These are phyloP conservation scores for Globisporangium orthogonon DNA, from an alignment of 352 stramenopile species.

Conservation along the genomic window DNA sequence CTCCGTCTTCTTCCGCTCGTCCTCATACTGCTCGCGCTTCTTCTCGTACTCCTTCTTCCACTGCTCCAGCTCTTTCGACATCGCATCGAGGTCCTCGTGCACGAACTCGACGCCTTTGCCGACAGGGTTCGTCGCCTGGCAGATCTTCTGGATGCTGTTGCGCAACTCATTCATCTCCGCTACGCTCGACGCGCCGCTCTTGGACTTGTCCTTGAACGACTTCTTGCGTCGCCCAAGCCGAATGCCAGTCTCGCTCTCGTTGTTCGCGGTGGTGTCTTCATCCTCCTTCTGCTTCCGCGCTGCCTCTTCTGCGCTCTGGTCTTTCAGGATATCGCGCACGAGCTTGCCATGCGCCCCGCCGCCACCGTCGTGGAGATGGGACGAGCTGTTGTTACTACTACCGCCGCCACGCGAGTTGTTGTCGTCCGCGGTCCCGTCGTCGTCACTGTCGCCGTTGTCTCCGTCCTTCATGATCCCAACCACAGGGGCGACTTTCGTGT, in stretches of 20 bases:
- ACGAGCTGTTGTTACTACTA: slow-evolving; percentile 16
- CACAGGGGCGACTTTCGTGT: slow-evolving; percentile 74
- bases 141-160: slow-evolving; percentile 87
- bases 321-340: slow-evolving; percentile 82
- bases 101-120: slow-evolving; percentile 93
- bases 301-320: slow-evolving; percentile 63
- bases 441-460: slow-evolving; percentile 67
- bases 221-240: slow-evolving; percentile 65
- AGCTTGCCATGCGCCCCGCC: slow-evolving; percentile 51
- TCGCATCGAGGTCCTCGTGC: slow-evolving; percentile 91
- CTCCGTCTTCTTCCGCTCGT: slow-evolving; percentile 82
- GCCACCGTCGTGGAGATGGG: slow-evolving; percentile 24
- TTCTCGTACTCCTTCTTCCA: slow-evolving; percentile 85
- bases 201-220: slow-evolving; percentile 79
- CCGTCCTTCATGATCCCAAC: slow-evolving; percentile 81
- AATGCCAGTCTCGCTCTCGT: slow-evolving; percentile 67
- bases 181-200: slow-evolving; percentile 54
- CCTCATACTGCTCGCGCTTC: slow-evolving; percentile 71
- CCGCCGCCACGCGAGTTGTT: slow-evolving; percentile 1
- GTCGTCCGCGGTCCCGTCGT: slow-evolving; percentile 27
- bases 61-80: slow-evolving; percentile 90
- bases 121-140: slow-evolving; percentile 88
- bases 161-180: slow-evolving; percentile 77
- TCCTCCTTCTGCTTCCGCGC: slow-evolving; percentile 63
- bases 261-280: slow-evolving; percentile 38